A percentile compares a stretch with the other conserved stretches of the same genome.
Conservation (phyloP, 192 early-diverging fungal species). For the Mortierella alpina region DNA sequence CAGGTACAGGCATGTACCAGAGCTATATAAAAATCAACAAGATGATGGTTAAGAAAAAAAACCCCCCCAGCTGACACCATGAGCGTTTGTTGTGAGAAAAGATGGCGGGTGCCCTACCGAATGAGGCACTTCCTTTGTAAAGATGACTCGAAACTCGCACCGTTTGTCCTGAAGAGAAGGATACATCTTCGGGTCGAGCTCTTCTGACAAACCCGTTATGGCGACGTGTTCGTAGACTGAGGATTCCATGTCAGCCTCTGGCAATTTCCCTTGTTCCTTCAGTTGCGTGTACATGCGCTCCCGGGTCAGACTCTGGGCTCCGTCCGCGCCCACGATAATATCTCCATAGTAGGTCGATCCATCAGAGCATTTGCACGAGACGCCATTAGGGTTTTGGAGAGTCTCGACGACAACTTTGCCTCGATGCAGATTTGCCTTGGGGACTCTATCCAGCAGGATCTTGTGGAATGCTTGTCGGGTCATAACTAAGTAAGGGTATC, state of each 20-base stretch:
- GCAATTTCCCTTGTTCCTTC: conserved; percentile 21
- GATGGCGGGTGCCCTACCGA: conserved; percentile 4
- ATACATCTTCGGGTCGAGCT: conserved; percentile 7
- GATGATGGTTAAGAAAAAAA: background rate
- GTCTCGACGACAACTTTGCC: conserved; percentile 30
- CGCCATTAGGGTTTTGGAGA: conserved; percentile 28
- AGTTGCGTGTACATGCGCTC: conserved; percentile 25
- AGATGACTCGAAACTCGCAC: conserved; percentile 13
- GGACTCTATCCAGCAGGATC: conserved; percentile 19
- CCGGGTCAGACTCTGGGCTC: conserved; percentile 30
- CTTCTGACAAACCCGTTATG: conserved; percentile 9
- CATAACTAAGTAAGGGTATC: conserved; percentile 20
- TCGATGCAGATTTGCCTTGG: conserved; percentile 4
- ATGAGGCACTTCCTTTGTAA: conserved; percentile 11
- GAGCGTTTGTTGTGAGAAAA: background rate
- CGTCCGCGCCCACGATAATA: conserved; percentile 42
- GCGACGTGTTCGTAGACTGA: conserved; percentile 8
- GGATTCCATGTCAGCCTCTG: conserved; percentile 21
- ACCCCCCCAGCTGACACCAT: too few species aligned
- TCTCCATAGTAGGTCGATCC: conserved; percentile 39
- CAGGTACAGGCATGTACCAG: conserved; percentile 31
- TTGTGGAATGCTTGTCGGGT: conserved; percentile 18
- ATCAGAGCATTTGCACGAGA: conserved; percentile 34
- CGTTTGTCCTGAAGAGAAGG: background rate
- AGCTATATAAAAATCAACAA: conserved; percentile 9